Evolutionary conservation across 257 asterid species (phyloP).

Genomic region (Solanum medicagineum): DNA sequence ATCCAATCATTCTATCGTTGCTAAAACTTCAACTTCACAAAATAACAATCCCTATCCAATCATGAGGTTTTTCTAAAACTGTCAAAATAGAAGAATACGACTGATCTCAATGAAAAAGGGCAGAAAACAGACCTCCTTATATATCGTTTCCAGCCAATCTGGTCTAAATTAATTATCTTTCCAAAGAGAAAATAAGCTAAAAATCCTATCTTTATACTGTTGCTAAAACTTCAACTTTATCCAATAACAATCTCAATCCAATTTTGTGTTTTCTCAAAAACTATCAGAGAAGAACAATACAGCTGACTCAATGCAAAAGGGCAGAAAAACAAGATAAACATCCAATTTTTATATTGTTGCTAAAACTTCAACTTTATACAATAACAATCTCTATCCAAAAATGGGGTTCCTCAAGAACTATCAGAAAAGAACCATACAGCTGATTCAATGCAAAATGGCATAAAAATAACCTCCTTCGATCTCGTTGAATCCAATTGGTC

Average conservation of each 20-base stretch:
- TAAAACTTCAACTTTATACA: not conserved
- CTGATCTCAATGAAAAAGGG: not conserved
- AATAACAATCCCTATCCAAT: not conserved
- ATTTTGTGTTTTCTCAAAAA: not conserved
- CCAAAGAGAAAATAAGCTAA: not conserved
- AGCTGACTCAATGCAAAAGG: not conserved
- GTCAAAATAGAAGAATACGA: not conserved
- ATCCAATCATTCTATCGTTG: not conserved
- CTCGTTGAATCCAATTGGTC: not conserved
- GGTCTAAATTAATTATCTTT: not conserved
- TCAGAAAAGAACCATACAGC: not conserved
- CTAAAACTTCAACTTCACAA: not conserved
- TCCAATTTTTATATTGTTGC: not conserved
- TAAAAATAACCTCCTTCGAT: not conserved
- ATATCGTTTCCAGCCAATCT: not conserved
- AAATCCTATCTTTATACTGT: not conserved
- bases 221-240: not conserved
- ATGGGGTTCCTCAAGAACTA: not conserved
- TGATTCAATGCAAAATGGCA: not conserved
- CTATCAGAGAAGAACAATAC: not conserved
- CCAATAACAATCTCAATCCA: not conserved
- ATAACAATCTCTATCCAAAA: not conserved
- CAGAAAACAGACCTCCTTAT: not conserved
- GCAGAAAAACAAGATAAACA: not conserved
- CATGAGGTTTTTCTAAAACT: not conserved